A percentile compares a stretch with the other conserved stretches of the same genome.
Conservation (phyloP, 805 yeast genomes). For the Candida nemodendra region DNA sequence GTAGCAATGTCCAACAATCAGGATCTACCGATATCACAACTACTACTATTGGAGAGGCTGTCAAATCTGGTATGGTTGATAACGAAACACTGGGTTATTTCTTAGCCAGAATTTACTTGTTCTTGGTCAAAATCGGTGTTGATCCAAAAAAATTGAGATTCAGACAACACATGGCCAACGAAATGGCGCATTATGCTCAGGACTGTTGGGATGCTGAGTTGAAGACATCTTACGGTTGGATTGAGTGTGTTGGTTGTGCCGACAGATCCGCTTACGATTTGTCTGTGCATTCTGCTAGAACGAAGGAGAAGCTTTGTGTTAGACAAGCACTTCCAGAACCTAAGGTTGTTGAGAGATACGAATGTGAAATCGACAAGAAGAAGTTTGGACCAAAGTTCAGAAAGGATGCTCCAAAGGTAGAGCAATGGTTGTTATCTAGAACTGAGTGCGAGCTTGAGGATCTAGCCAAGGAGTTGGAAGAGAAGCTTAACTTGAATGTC, state of each 20-base stretch:
- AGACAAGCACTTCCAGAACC: slow-evolving; percentile 89
- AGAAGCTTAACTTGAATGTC: slow-evolving; percentile 63
- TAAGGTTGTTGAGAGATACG: slow-evolving; percentile 73
- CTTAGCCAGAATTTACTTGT: slow-evolving; percentile 86
- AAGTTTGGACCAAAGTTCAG: slow-evolving; percentile 97
- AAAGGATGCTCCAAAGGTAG: slow-evolving; percentile 93
- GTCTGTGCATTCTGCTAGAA: slow-evolving; percentile 90
- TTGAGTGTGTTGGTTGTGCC: slow-evolving; percentile 99
- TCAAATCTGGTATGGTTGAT: slow-evolving; percentile 80
- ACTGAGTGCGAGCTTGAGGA: slow-evolving; percentile 83
- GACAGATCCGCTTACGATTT: slow-evolving; percentile 98
- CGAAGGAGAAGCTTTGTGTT: slow-evolving; percentile 92
- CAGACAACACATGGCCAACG: slow-evolving; percentile 98
- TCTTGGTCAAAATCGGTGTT: slow-evolving; percentile 86
- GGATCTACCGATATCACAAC: slow-evolving; percentile 72
- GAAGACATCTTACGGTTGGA: slow-evolving; percentile 96
- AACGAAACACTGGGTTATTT: slow-evolving; percentile 97
- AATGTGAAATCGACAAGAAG: slow-evolving; percentile 87
- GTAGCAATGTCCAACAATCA: slow-evolving; percentile 82
- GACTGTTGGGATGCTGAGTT: slow-evolving; percentile 99
- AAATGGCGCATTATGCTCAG: slow-evolving; percentile 99
- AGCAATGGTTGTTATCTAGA: slow-evolving; percentile 70
- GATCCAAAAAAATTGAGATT: slow-evolving; percentile 81
- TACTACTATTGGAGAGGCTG: slow-evolving; percentile 88
- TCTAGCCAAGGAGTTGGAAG: slow-evolving; percentile 64